Base-by-base conservation (phyloP, 257 asterid genomes). In the Fraxinus americana region DNA sequence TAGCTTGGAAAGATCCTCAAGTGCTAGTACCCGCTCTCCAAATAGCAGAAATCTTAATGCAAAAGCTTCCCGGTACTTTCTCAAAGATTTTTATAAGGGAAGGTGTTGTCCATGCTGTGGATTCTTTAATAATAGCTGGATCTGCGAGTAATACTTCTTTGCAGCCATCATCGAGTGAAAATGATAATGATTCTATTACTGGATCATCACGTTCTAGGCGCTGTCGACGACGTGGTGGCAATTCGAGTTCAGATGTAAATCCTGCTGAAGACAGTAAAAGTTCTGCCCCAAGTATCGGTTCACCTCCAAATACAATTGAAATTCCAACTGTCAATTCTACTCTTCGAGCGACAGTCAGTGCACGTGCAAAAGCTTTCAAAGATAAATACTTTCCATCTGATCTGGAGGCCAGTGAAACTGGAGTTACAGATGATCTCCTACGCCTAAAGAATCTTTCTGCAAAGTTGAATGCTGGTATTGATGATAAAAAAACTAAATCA, bases 1-100 rank as follows among this genome's bases (percentile, higher is more conserved):
- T 96, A 82, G 99, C 99, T 63, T 94, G 98, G 98, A 96, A 96
- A 90, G 99, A 96, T 89, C 98, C 98, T 39, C 99, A 92, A 78
- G 99, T 91, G 75, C 85, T 96, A 89, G 91, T 93, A 39, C 98
- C 98, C 14, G 96, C 99, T 68, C 98, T 96, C 82, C 98, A 96
- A 78, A 89, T 94, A 78, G 92, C 99, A 32, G 99, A 92, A 83
- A 96, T 96, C 75, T 84, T 94, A 85, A 94, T 96, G 99, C 97
- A 92, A 86, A 96, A 92, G 85, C 98, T 94, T 76, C 99, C 99
- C 29, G 92, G 83, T 74, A 87, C 87, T 52, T 96, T 96, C 83
- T 83, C 98, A 71, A 92, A 92, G 91, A 90, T 96, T 95, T 96
- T 96, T 79, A 88, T 89, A 25, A 87, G 98, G 85, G 99, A 96